Conservation (phyloP, 2,329 filamentous ascomycete species). For the Sarocladiaceae sp. region DNA sequence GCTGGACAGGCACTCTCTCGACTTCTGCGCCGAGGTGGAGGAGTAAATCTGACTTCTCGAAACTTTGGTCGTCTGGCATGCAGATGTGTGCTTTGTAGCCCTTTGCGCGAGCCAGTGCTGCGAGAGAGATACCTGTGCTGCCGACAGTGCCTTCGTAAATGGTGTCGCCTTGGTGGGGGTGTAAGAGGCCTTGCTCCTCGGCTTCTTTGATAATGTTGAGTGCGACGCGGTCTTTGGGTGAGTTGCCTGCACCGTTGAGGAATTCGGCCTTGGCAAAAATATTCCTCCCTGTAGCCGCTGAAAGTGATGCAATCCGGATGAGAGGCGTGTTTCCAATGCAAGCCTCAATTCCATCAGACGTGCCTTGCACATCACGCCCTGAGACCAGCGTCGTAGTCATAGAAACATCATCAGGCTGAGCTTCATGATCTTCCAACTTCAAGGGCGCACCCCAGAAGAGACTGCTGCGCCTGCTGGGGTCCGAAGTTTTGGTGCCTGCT, state of each 20-base stretch:
- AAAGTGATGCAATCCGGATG: conserved; percentile 79
- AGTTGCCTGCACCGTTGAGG: conserved; percentile 89
- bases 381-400: conserved; percentile 16
- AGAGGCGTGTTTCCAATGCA: conserved; percentile 93
- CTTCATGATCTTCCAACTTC: conserved; percentile 53
- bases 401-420: conserved; percentile 15
- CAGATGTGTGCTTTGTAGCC: conserved; percentile 94
- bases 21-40: conserved; percentile 88
- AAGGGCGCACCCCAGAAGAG: conserved; percentile 45
- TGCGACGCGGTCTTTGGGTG: conserved; percentile 92
- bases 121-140: conserved; percentile 92
- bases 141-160: conserved; percentile 98
- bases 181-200: conserved; percentile 71
- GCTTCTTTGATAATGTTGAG: conserved; percentile 82
- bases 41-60: conserved; percentile 86
- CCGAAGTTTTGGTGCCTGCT: not conserved
- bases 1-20: conserved; percentile 83
- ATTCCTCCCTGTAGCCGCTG: conserved; percentile 78
- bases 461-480: conserved; percentile 31
- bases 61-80: conserved; percentile 89
- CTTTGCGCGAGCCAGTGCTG: conserved; percentile 78
- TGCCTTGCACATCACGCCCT: conserved; percentile 23
- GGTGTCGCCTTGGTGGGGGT: conserved; percentile 79
- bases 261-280: conserved; percentile 96
- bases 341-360: conserved; percentile 79